Evolutionary conservation across 2,329 filamentous ascomycete genomes (phyloP), one percentile per base, ranked within the genome.

Genomic region (Fusarium sp.): DNA sequence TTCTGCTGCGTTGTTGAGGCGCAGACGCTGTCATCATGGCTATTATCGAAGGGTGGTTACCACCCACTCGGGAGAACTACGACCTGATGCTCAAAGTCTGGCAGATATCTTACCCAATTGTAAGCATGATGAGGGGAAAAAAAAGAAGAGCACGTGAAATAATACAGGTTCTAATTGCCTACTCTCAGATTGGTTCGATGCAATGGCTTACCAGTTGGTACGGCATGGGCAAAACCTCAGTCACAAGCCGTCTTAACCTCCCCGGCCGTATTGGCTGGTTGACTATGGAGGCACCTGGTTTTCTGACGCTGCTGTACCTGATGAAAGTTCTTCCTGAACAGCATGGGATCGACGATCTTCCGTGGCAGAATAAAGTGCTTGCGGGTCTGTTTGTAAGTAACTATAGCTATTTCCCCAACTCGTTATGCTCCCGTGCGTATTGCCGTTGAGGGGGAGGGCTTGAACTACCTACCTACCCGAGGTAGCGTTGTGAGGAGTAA

Each of bases 221-320:
- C 82, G 94, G 94, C 57, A 94, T 96, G 86, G 96, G 96, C 81
- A 98, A 98, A 84, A 98, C 95, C 6, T 97, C 94, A 8, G 88
- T 91, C 24, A 80, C 87, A 7, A 95, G 92, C 77, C 84, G 84
- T 18, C 86, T 96, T 80, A 99, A 99, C 83, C 83, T 98, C n/a
- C 94, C 95, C 4, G 96, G 96, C 70, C 94, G 93, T 77, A 85
- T 94, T 72, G 95, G 90, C 66, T 99, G 96, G 96, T 88, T 93
- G 63, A 89, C 91, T 6, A 98, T 98, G 94, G 96, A 99, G 82
- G 85, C 89, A 20, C 91, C 93, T 1, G 94, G 94, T 22, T 92
- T 95, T 79, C 78, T 94, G 39, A 93, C 91, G 18, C 84, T 98
- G 66, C 82, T 96, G 63, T 98, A 98, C 84, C 90, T 92, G 76